Evolutionary conservation across 352 stramenopile species (phyloP), one percentile per base, ranked within the genome.

Genomic region (Stramenopiles sp.): DNA sequence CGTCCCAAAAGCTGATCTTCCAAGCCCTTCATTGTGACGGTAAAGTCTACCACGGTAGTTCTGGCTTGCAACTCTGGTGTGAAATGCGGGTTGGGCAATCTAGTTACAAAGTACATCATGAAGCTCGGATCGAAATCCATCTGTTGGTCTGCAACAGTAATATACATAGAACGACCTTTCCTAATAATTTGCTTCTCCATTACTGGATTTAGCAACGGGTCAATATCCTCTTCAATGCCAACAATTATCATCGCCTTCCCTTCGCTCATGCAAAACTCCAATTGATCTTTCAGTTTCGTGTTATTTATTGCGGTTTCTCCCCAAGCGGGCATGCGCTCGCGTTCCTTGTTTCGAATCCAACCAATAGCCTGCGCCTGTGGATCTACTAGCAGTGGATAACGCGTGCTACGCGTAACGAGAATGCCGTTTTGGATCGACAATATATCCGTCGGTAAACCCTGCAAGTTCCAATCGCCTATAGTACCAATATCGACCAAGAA

Each of bases 11-110:
- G 86, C 84, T 99, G 95, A 81, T 98, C 95, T 81, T 98, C 93
- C 0, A 98, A 87, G 80, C 94, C 94, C 81, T 97, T 96, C 82
- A 97, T 95, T 0, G 94, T 98, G 7, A 98, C 93, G 0, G 95
- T 99, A 83, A 99, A 99, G 88, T 99, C 95, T 67, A 99, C 97
- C 75, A 99, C 90, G 0, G 95, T 99, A 0, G 95, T 98, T 86
- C 99, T 99, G 0, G 95, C 96, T 86, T 98, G 95, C 29, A 99
- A 85, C 83, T 99, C 96, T 0, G 95, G 96, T 1, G 91, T 94
- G 76, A 98, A 99, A 84, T 95, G 95, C 55, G 96, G 96, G 83
- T 99, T 99, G 22, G 95, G 95, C 80, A 99, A 86, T 0, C 96
- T 88, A 0, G 95, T 98, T 83, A 98, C 98, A 82, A 99, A 98